A percentile compares a stretch with the other conserved stretches of the same genome.
Evolutionary conservation across 176 grass and related monocot species (phyloP).

Genomic region (barley (Hordeum vulgare)): DNA sequence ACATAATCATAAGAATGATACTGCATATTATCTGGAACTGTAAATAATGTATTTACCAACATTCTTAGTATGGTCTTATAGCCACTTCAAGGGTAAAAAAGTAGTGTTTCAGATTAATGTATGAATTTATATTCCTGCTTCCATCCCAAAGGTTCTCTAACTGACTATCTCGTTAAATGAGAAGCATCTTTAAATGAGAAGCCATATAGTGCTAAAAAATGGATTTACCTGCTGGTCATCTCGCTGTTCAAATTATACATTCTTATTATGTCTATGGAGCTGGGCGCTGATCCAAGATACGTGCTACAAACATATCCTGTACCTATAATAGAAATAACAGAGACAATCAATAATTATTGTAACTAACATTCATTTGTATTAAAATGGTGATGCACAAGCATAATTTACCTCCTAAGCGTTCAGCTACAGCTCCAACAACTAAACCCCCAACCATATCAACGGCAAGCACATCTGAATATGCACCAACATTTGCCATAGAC

Average conservation of each 20-base stretch:
- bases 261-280: slow-evolving; percentile 71
- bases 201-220: not conserved
- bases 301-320: slow-evolving; percentile 89
- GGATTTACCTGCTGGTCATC: slow-evolving; percentile 50
- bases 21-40: not conserved
- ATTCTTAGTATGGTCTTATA: not conserved
- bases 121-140: not conserved
- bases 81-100: not conserved
- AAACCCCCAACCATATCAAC: slow-evolving; percentile 94
- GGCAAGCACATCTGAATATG: slow-evolving; percentile 78
- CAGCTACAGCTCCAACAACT: slow-evolving; percentile 73
- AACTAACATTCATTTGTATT: slow-evolving; percentile 10
- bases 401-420: slow-evolving; percentile 76
- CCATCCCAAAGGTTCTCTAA: not conserved
- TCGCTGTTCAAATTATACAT: slow-evolving; percentile 87
- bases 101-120: not conserved
- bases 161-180: not conserved
- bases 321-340: slow-evolving; percentile 44
- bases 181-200: not conserved
- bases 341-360: not conserved
- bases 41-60: not conserved
- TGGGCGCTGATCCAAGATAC: slow-evolving; percentile 56
- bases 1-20: not conserved
- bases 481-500: slow-evolving; percentile 82
- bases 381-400: not conserved